A percentile compares a stretch with the other conserved stretches of the same genome.
These are phyloP conservation scores for Arabidopsis arenosa DNA, from an alignment of 345 rosid species.

Conservation along the genomic window DNA sequence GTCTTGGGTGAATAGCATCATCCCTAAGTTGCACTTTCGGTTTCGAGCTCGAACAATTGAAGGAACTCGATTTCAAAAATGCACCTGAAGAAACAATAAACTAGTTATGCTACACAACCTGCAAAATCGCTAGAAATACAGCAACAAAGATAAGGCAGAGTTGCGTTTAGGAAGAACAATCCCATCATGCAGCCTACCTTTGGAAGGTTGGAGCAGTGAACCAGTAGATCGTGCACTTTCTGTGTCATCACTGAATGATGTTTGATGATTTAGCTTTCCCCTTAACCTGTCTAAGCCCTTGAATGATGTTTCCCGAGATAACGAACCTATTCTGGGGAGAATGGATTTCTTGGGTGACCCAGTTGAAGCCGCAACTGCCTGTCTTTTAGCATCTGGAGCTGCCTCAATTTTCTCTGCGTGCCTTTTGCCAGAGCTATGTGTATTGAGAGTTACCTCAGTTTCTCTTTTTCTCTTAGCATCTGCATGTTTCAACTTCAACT, in stretches of 20 bases:
- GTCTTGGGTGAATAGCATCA: slow-evolving; percentile 65
- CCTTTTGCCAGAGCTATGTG: slow-evolving; percentile 61
- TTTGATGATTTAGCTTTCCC: slow-evolving; percentile 55
- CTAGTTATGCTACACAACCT: slow-evolving; percentile 8
- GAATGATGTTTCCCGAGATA: slow-evolving; percentile 64
- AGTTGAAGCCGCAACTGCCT: slow-evolving; percentile 57
- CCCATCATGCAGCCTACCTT: slow-evolving; percentile 55
- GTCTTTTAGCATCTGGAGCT: slow-evolving; percentile 62
- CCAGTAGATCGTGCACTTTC: slow-evolving; percentile 57
- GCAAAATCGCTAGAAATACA: slow-evolving; percentile 20
- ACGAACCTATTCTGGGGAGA: slow-evolving; percentile 51
- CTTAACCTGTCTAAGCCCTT: slow-evolving; percentile 67
- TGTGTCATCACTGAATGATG: slow-evolving; percentile 54
- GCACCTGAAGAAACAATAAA: slow-evolving; percentile 55
- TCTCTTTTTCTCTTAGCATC: slow-evolving; percentile 60
- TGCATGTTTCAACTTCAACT: slow-evolving; percentile 52
- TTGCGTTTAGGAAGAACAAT: slow-evolving; percentile 20
- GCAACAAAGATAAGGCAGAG: background rate
- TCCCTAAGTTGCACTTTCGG: slow-evolving; percentile 71
- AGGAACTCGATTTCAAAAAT: slow-evolving; percentile 78
- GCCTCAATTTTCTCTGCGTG: slow-evolving; percentile 59
- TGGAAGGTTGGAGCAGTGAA: slow-evolving; percentile 57
- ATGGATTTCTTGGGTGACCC: slow-evolving; percentile 70
- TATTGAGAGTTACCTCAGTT: slow-evolving; percentile 42
- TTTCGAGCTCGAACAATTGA: slow-evolving; percentile 59